Evolutionary conservation across 257 asterid species (phyloP).

Genomic region (Penstemon barbatus): DNA sequence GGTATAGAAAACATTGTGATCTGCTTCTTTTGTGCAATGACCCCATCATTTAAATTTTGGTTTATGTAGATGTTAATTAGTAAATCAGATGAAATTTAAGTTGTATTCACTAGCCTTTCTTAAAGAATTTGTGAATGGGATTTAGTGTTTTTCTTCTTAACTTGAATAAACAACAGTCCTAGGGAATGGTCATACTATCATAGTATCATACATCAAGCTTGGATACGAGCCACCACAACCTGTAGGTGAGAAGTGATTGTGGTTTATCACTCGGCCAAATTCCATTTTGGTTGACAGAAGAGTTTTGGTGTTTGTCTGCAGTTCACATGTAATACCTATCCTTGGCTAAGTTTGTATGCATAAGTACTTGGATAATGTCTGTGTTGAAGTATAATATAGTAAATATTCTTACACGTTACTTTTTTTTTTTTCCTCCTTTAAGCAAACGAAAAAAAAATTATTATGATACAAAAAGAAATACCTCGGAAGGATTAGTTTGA

Average conservation of each 20-base stretch:
- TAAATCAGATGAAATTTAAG: slow-evolving; percentile 18
- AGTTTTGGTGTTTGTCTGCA: slow-evolving; percentile 6
- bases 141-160: slow-evolving; percentile 18
- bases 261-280: background rate
- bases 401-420: background rate
- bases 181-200: background rate
- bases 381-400: background rate
- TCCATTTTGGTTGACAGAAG: slow-evolving; percentile 9
- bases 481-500: background rate
- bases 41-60: background rate
- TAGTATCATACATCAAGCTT: background rate
- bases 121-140: slow-evolving; percentile 13
- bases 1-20: slow-evolving; percentile 42
- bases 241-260: slow-evolving; percentile 5
- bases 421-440: background rate
- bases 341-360: slow-evolving; percentile 9
- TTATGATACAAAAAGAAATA: background rate
- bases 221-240: slow-evolving; percentile 10
- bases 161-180: background rate
- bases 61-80: slow-evolving; percentile 12
- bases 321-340: background rate
- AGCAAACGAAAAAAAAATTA: background rate
- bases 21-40: background rate
- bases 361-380: background rate
- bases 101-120: slow-evolving; percentile 5